Evolutionary conservation across 805 yeast genomes (phyloP).

Genomic region (Lachancea sp.): DNA sequence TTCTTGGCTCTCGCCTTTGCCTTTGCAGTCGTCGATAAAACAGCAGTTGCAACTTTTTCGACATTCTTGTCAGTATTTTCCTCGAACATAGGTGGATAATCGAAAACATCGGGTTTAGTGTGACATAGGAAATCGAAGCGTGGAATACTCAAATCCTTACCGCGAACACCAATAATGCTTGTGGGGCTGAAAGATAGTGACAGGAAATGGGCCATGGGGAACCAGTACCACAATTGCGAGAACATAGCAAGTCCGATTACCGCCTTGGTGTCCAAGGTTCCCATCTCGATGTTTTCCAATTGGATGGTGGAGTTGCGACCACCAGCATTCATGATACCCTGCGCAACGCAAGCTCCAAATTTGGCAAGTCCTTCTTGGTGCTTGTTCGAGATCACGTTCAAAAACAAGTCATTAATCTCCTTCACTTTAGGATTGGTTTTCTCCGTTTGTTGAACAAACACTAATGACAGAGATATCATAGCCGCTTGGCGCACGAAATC

Average conservation of each 20-base stretch:
- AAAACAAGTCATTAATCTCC: conserved; percentile 64
- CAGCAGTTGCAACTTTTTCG: conserved; percentile 88
- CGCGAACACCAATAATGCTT: conserved; percentile 73
- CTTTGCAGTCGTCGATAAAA: conserved; percentile 84
- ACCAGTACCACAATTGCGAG: conserved; percentile 97
- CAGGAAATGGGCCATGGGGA: conserved; percentile 90
- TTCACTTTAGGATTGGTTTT: conserved; percentile 73
- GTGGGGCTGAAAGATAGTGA: conserved; percentile 91
- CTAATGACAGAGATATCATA: conserved; percentile 84
- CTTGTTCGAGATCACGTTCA: conserved; percentile 73
- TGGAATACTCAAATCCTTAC: conserved; percentile 78
- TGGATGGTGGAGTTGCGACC: conserved; percentile 96
- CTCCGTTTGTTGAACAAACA: conserved; percentile 83
- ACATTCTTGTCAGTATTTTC: conserved; percentile 74
- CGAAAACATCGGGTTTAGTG: conserved; percentile 71
- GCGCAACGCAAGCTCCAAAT: conserved; percentile 95
- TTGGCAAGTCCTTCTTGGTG: conserved; percentile 96
- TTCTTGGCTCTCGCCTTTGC: conserved; percentile 88
- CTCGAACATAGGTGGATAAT: conserved; percentile 83
- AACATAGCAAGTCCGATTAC: conserved; percentile 88
- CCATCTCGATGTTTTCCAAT: conserved; percentile 81
- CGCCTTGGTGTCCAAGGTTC: conserved; percentile 83
- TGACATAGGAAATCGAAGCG: conserved; percentile 75
- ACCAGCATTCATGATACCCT: conserved; percentile 97
- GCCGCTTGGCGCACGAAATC: conserved; percentile 99